phyloP scores from a whole-genome alignment of 2,329 filamentous ascomycete species.

The Sporothrix schenckii region DNA sequence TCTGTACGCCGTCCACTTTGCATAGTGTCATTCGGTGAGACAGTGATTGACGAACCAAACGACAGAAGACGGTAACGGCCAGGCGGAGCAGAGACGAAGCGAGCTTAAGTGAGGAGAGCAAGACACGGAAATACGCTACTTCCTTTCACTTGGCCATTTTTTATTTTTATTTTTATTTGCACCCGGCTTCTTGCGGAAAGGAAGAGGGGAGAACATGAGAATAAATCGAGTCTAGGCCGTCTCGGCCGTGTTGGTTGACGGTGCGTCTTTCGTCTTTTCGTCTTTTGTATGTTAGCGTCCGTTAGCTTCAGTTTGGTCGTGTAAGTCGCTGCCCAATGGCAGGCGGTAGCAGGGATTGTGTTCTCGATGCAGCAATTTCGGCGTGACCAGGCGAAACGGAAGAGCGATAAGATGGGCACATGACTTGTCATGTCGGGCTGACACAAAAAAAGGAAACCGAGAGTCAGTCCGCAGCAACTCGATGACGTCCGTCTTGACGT shows the following conservation, averaged over 20 bases:
- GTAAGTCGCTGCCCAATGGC: constrained; percentile 30
- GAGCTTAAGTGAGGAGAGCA: neutral
- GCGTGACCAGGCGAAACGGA: constrained; percentile 1
- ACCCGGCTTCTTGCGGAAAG: constrained; percentile 4
- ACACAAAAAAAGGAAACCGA: too few relatives aligned
- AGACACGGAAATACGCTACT: neutral
- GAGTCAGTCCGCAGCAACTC: too few relatives aligned
- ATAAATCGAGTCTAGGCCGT: too few relatives aligned
- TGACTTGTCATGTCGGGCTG: neutral
- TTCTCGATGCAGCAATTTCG: constrained; percentile 21
- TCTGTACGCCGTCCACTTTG: neutral
- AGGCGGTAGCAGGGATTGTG: constrained; percentile 4
- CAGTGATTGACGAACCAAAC: neutral
- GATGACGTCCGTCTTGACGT: neutral
- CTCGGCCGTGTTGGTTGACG: too few relatives aligned
- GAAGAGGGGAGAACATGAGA: neutral
- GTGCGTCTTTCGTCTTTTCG: neutral
- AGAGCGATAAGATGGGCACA: neutral
- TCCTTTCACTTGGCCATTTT: neutral
- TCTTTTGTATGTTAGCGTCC: neutral
- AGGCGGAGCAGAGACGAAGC: neutral
- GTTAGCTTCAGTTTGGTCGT: constrained; percentile 16
- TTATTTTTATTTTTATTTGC: neutral
- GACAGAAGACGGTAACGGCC: constrained; percentile 16
- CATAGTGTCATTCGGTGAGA: neutral